Evolutionary conservation across 768 basidiomycete species (phyloP).

Genomic region (Hericium alpestre): DNA sequence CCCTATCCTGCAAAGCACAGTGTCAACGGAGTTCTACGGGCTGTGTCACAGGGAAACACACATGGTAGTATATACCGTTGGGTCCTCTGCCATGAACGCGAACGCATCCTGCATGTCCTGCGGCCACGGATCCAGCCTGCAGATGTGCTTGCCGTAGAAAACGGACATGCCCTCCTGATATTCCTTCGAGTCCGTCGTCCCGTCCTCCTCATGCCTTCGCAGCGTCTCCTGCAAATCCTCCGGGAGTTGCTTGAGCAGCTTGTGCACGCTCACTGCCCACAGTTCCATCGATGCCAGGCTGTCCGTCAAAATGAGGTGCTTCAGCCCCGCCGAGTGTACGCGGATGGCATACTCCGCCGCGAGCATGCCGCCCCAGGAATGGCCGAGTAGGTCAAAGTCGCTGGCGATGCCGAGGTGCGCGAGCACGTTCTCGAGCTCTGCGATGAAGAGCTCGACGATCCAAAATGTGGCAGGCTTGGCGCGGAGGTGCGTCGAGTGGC

Average conservation of each 20-base stretch:
- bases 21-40: no score
- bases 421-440: constrained; percentile 42
- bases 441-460: constrained; percentile 40
- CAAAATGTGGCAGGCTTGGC: constrained; percentile 30
- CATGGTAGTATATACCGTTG: constrained; percentile 41
- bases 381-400: constrained; percentile 37
- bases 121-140: constrained; percentile 36
- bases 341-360: constrained; percentile 29
- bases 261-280: constrained; percentile 25
- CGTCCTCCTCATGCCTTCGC: constrained; percentile 35
- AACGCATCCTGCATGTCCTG: constrained; percentile 24
- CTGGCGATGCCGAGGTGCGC: constrained; percentile 28
- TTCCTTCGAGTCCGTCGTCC: constrained; percentile 32
- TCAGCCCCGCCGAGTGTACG: constrained; percentile 34
- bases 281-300: constrained; percentile 34
- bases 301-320: constrained; percentile 35
- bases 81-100: constrained; percentile 29
- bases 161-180: constrained; percentile 32
- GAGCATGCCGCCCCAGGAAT: constrained; percentile 52
- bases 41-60: constrained; percentile 12
- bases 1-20: no score
- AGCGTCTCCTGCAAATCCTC: constrained; percentile 29
- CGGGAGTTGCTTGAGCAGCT: constrained; percentile 28
- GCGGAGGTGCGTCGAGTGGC: constrained; percentile 35
- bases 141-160: constrained; percentile 34